Evolutionary conservation across 441 rosid genomes (phyloP), one percentile per base, ranked within the genome.

Genomic region (Arabidopsis lyrata): DNA sequence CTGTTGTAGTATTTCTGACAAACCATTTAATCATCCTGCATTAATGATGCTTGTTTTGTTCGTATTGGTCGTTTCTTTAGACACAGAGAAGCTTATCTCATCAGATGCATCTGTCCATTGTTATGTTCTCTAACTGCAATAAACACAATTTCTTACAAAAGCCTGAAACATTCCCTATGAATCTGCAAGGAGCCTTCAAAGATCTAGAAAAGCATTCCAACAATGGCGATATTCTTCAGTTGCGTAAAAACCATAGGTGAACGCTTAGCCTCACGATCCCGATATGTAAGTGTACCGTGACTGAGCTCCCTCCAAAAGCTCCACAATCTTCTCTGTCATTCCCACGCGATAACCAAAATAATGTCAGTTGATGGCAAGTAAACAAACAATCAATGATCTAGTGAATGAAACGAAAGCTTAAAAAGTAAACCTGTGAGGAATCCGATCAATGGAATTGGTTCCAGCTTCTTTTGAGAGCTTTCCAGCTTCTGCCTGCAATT

Each of bases 221-320:
- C 57, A 54, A 27, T 27, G 66, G 44, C 27, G 34, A 56, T 24
- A 31, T 4, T 47, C 18, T 16, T 38, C 54, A 2, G 34, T 61
- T 42, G 71, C 48, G 55, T 13, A 53, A 45, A 38, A 3, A 13
- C 5, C 45, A 5, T 12, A 0, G 2, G 44, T 15, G 8, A 12
- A 38, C 16, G 48, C 0, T 35, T 32, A 12, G 49, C 60, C 61
- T 86, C 80, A 95, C 0, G 99, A 90, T 68, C 99, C 97, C 3
- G 98, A 92, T 88, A 88, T 89, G 88, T 89, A 92, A 1, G 95
- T 87, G 81, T 90, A 92, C 50, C 96, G 90, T 18, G 97, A 83
- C 78, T 90, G 99, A 49, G 95, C 95, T 70, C 96, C 98, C 20
- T 80, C 75, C 27, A 90, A 54, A 77, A 95, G 88, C 83, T 93